Evolutionary conservation across 2,329 filamentous ascomycete species (phyloP).

Genomic region (Spiromastix sp.): DNA sequence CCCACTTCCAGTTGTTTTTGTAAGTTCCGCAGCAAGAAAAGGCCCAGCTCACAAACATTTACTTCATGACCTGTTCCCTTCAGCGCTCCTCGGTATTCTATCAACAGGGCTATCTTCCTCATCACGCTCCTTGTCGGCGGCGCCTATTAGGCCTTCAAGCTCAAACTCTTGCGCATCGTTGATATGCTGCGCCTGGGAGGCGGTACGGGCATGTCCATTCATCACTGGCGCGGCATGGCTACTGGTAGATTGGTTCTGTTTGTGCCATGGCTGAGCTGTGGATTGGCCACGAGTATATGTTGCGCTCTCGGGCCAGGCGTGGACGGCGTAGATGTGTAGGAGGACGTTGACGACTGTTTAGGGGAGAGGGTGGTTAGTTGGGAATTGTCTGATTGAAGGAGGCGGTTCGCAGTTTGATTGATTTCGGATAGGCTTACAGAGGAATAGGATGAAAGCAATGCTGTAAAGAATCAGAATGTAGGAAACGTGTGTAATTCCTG

Average conservation of each 20-base stretch:
- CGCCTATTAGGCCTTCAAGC: conserved; percentile 62
- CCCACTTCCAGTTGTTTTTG: too few species aligned
- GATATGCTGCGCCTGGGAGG: conserved; percentile 42
- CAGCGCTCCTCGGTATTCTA: too few species aligned
- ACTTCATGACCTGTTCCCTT: too few species aligned
- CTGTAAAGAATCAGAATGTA: conserved; percentile 90
- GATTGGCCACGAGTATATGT: conserved; percentile 3
- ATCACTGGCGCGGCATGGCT: conserved; percentile 13
- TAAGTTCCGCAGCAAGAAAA: too few species aligned
- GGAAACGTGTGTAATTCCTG: conserved; percentile 75
- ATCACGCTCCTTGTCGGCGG: conserved; percentile 20
- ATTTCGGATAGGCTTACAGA: conserved; percentile 47
- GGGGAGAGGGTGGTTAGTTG: conserved; percentile 7
- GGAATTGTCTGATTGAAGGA: too few species aligned
- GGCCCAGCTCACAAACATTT: too few species aligned
- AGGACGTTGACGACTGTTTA: conserved; percentile 66
- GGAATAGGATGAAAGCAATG: conserved; percentile 78
- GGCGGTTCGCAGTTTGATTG: neutral
- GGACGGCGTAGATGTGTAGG: conserved; percentile 68
- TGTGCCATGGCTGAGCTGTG: conserved; percentile 4
- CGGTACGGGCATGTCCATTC: conserved; percentile 36
- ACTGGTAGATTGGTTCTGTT: conserved; percentile 1
- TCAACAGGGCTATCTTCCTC: conserved; percentile 21
- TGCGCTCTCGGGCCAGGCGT: conserved; percentile 36
- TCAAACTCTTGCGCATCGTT: conserved; percentile 88